Evolutionary conservation across 176 grass and related monocot species (phyloP).

Genomic region (Ensete glaucum): DNA sequence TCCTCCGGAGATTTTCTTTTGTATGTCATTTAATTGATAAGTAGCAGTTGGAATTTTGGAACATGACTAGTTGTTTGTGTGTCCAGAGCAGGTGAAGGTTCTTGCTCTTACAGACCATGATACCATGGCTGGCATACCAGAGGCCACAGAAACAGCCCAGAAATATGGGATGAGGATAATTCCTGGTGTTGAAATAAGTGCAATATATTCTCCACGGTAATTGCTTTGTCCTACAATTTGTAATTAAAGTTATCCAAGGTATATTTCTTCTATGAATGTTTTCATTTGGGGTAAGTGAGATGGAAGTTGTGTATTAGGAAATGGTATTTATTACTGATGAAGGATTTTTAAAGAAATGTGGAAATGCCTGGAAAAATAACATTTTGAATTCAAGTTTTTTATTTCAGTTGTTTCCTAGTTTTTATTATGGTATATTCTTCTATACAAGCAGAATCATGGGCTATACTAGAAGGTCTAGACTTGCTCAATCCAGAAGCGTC

Average conservation of each 20-base stretch:
- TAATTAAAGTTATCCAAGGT: not conserved
- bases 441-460: too few species aligned
- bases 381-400: too few species aligned
- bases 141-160: constrained; percentile 51
- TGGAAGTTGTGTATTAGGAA: not conserved
- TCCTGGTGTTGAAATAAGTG: constrained; percentile 90
- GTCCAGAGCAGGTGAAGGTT: constrained; percentile 64
- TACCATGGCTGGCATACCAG: constrained; percentile 84
- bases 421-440: not conserved
- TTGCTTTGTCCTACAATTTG: not conserved
- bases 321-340: not conserved
- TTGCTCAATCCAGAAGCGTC: not conserved
- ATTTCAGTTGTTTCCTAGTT: not conserved
- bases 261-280: not conserved
- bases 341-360: not conserved
- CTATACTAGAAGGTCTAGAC: too few species aligned
- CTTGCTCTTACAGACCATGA: constrained; percentile 94
- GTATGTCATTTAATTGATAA: not conserved
- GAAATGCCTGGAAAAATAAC: not conserved
- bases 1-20: not conserved
- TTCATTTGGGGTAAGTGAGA: not conserved
- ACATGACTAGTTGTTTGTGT: constrained; percentile 27
- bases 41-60: not conserved
- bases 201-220: constrained; percentile 67
- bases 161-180: constrained; percentile 85